Base-by-base conservation (phyloP, 2,329 filamentous ascomycete genomes). In the Dichotomopilus funicola region DNA sequence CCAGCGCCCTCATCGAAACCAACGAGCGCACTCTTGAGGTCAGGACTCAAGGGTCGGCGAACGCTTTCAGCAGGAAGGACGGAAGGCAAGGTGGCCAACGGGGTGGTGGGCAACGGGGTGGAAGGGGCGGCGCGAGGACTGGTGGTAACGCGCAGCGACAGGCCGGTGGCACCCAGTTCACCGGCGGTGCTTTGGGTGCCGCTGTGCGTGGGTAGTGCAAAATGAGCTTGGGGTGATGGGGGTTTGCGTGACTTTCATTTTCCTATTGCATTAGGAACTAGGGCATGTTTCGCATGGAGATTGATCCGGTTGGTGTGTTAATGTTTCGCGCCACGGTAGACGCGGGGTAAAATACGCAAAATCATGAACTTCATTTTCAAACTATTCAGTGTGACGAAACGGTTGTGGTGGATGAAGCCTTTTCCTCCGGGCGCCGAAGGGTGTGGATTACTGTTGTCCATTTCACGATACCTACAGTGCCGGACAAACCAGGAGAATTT, bases 11-110 rank as follows among this genome's bases (percentile, higher is more conserved):
- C 58, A 96, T 97, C 69, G 95, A 99, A 80, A 86, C 86, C 65
- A 99, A 99, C 77, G 94, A 99, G 79, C 87, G 95, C 72, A 95
- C 92, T 31, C 81, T 99, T 65, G 94, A 99, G 79, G 91, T 96
- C 72, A 85, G 94, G 70, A 97, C 95, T 65, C 91, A 96, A 72
- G 94, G 94, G 65, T 96, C 91, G 64, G 86, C 89, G 57, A 95
- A 95, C 68, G 92, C 91, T 34, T 97, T 97, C 74, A 91, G 96
- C 79, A 80, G 92, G 71, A 90, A 96, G 77, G 88, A 89, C 62
- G 89, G 88, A 55, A 82, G 87, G 62, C 86, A 87, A 59, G 81
- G 82, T 34, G 84, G 87, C 48, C 88, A 84, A 52, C 71, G 71
- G 68, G 83, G 73, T 19, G 81, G 86, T 59, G 85, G 87, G 43